These are phyloP conservation scores for Suhomyces kilbournensis DNA, from an alignment of 805 yeast genomes.

Conservation along the genomic window DNA sequence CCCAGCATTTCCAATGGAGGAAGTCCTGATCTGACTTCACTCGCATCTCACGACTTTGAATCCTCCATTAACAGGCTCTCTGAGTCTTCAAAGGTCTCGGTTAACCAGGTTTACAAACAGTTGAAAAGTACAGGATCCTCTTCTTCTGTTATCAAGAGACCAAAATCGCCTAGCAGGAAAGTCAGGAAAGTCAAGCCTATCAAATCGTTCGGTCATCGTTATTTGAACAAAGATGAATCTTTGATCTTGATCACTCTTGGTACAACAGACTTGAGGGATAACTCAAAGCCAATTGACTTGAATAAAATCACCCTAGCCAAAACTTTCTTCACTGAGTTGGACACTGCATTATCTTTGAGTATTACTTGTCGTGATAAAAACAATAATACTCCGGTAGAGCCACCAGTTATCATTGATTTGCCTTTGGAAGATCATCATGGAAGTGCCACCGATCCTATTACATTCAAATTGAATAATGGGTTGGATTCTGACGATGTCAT, in stretches of 20 bases:
- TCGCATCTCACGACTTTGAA: conserved; percentile 1
- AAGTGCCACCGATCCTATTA: conserved; percentile 67
- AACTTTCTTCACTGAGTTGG: conserved; percentile 78
- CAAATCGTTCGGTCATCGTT: conserved; percentile 84
- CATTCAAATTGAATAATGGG: conserved; percentile 56
- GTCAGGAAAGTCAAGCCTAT: conserved; percentile 47
- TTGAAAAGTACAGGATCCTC: conserved; percentile 27
- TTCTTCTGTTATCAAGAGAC: conserved; percentile 12
- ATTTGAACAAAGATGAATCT: conserved; percentile 59
- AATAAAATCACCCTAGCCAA: conserved; percentile 73
- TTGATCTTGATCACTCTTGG: conserved; percentile 82
- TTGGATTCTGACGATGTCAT: conserved; percentile 50
- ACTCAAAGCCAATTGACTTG: conserved; percentile 58
- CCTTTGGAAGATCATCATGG: conserved; percentile 80
- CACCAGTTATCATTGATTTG: conserved; percentile 66
- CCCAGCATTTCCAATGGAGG: background rate
- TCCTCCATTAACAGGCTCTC: conserved; percentile 38
- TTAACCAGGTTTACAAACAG: conserved; percentile 39
- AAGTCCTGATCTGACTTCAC: conserved; percentile 6
- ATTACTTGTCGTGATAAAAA: conserved; percentile 41
- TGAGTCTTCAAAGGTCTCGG: conserved; percentile 28
- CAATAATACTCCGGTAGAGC: conserved; percentile 37
- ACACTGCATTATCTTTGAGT: conserved; percentile 78
- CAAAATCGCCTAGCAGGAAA: conserved; percentile 19
- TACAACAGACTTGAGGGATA: conserved; percentile 70